phyloP scores from a whole-genome alignment of 2,329 filamentous ascomycete species.

The Pestalotiopsis sp. region DNA sequence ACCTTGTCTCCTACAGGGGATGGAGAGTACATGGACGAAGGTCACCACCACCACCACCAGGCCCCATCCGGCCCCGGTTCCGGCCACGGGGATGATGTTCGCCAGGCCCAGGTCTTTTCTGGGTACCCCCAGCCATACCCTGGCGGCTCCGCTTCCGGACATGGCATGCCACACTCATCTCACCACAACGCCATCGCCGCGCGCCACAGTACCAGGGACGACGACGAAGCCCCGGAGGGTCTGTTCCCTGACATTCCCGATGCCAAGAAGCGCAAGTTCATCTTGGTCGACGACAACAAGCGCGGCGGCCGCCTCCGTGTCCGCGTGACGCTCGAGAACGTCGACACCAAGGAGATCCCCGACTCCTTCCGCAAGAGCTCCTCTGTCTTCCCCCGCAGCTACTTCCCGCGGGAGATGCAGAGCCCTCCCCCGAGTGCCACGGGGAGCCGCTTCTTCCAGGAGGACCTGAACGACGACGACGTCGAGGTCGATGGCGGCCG shows the following conservation, averaged over 20 bases:
- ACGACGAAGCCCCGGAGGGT: constrained; percentile 63
- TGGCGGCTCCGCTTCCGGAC: constrained; percentile 41
- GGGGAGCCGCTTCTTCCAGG: constrained; percentile 74
- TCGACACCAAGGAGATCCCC: constrained; percentile 94
- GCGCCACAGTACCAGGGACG: constrained; percentile 31
- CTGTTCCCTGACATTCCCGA: constrained; percentile 89
- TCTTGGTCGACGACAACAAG: constrained; percentile 88
- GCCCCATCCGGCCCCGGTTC: constrained; percentile 55
- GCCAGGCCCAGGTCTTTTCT: constrained; percentile 39
- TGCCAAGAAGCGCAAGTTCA: constrained; percentile 93
- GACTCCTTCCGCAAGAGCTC: constrained; percentile 92
- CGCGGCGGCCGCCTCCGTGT: constrained; percentile 82
- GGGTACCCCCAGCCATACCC: constrained; percentile 36
- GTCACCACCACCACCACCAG: constrained; percentile 69
- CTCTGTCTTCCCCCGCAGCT: constrained; percentile 87
- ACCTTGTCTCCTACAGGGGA: constrained; percentile 50
- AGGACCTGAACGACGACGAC: constrained; percentile 60
- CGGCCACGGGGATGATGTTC: constrained; percentile 59
- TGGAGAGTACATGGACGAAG: constrained; percentile 64
- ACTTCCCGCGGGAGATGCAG: constrained; percentile 93
- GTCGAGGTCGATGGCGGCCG: constrained; percentile 56
- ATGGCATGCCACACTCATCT: constrained; percentile 37
- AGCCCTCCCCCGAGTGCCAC: constrained; percentile 77
- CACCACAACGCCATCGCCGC: constrained; percentile 35
- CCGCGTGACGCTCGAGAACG: constrained; percentile 87